Base-by-base conservation (phyloP, 2,329 filamentous ascomycete genomes). In the Hypoxylon sp. region DNA sequence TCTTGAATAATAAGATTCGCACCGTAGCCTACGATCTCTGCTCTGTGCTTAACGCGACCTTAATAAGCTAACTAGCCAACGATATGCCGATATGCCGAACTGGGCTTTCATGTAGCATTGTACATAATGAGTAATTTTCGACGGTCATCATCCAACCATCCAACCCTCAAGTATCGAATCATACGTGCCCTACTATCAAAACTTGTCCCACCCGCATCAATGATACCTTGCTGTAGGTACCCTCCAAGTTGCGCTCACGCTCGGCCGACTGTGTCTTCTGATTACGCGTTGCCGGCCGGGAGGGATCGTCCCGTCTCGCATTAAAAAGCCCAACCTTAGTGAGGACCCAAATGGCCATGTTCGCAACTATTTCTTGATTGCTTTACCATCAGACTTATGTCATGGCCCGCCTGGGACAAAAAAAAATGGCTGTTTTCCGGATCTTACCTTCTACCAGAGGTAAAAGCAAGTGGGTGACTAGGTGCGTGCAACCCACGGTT, bases 91-190 rank as follows among this genome's bases (percentile, higher is more conserved):
- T 34, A 60, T 54, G 55, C 41, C 43, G 27, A 52, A 41, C 47
- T 39, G 29, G 37, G 34, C 41, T 50, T 37, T 53, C 43, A 63
- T 54, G 47, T 63, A 61, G 43, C 51, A 46, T 47, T 52, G 27
- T 63, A 68, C 63, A 55, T 61, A 68, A 65, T 47, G 21, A 58
- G 65, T 63, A 68, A 65, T 39, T 59, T 54, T 65, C 45, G 11
- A 68, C 46, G 65, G 50, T 53, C 50, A 64, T 64, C 61, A 65
- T 62, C 39, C 62, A 60, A 60, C 54, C 61, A 65, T 62, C 39
- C 62, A 60, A 60, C 54, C 51, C 50, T 11, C 60, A 51, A 48
- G 34, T 32, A 32, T n/a, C 34, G 50, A 55, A 68, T 65, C 61
- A 29, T 65, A 65, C 61, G 65, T 62, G 61, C 53, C 45, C 29